Conservation (phyloP, 768 basidiomycete genomes). For the Daedalea quercina region DNA sequence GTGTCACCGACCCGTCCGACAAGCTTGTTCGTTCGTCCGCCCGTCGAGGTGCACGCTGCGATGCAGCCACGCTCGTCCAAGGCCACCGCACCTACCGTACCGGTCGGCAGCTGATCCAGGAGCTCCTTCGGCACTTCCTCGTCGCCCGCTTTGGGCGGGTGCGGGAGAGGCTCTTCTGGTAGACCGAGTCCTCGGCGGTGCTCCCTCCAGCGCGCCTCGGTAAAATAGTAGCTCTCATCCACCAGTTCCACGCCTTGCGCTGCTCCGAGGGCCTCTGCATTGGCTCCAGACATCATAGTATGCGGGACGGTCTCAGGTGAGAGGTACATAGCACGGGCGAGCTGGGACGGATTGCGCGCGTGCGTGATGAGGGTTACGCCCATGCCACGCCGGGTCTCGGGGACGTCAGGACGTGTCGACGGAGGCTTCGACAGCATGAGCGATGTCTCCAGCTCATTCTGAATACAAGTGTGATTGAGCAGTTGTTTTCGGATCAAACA, state of each 20-base stretch:
- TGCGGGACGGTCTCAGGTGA: conserved; percentile 58
- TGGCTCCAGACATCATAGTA: conserved; percentile 59
- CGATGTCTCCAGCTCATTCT: conserved; percentile 82
- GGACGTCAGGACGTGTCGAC: conserved; percentile 51
- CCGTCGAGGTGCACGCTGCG: conserved; percentile 69
- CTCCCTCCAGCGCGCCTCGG: conserved; percentile 67
- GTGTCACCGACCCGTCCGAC: conserved; percentile 83
- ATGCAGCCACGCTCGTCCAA: conserved; percentile 72
- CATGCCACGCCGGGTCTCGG: conserved; percentile 51
- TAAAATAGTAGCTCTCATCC: conserved; percentile 75
- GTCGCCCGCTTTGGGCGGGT: conserved; percentile 13
- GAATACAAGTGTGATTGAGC: background rate
- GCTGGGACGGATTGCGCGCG: conserved; percentile 65
- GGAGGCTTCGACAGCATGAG: conserved; percentile 80
- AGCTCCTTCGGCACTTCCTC: conserved; percentile 16
- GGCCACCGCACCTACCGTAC: conserved; percentile 83
- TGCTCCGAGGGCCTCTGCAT: conserved; percentile 56
- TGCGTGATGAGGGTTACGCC: conserved; percentile 61
- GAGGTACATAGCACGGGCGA: conserved; percentile 66
- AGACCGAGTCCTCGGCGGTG: conserved; percentile 69
- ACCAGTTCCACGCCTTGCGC: conserved; percentile 50
- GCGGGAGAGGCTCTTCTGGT: conserved; percentile 56
- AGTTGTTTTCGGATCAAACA: background rate
- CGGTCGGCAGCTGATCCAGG: conserved; percentile 59
- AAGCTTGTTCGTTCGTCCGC: conserved; percentile 78